Base-by-base conservation (phyloP, 2,329 filamentous ascomycete species). In the Neophaeococcomyces mojaviensis region DNA sequence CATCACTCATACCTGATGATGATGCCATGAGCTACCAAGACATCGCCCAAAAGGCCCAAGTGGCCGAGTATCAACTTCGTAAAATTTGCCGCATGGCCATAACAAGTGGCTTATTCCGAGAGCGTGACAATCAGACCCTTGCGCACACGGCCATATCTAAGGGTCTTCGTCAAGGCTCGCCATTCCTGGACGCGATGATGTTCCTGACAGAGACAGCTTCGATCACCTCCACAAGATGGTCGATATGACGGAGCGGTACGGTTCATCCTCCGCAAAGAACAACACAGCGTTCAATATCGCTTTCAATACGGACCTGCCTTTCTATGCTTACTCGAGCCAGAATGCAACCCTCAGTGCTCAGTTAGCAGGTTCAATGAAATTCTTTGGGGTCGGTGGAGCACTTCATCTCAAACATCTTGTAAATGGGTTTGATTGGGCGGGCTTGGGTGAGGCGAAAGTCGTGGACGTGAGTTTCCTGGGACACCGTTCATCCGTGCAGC, bases 141-240 rank as follows among this genome's bases (percentile, higher is more conserved):
- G 71, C 70, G 7, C 79, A 82, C 57, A 79, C 74, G 2, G 71
- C 74, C 1, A 68, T 70, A 1, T 80, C 76, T 1, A 68, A 68
- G 3, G 59, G 72, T 2, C 66, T 82, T 39, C 12, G 44, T n/a
- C 1, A 44, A 49, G 3, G 36, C 33, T 10, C 39, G 20, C 7
- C 43, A 52, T 28, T 46, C 15, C 66, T 70, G 43, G 72, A 72
- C 50, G 80, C 76, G 74, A 64, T 78, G 3, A 70, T 71, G 13
- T 76, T 76, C 60, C 77, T 77, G 52, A 47, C 39, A 8, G 52
- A 56, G 20, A 44, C 47, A 16, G 54, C 53, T 1, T 52, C 48
- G 10, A 51, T 56, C 2, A 51, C 46, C 2, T 56, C 57, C 2
- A 28, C 4, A 51, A 49, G 12, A 30, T 63, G 16, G 53, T 49